Evolutionary conservation across 257 asterid species (phyloP).

Genomic region (Petrea volubilis): DNA sequence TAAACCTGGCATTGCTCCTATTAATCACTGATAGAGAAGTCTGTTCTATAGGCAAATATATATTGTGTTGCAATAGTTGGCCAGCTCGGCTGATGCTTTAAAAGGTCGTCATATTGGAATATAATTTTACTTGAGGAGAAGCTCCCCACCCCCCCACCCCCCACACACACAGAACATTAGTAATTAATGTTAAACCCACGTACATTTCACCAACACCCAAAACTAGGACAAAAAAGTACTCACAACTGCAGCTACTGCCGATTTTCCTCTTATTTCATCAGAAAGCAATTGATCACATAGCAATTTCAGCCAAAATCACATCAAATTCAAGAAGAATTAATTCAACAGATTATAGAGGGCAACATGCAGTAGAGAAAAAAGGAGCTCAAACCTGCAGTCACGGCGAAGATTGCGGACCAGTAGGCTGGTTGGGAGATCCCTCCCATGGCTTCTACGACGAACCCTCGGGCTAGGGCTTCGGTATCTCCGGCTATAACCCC

Average conservation of each 20-base stretch:
- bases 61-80: neutral
- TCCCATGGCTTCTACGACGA: slow-evolving; percentile 39
- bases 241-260: neutral
- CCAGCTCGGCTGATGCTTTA: neutral
- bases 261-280: neutral
- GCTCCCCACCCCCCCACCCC: neutral
- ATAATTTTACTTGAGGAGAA: neutral
- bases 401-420: slow-evolving; percentile 75
- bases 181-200: neutral
- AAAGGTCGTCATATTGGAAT: neutral
- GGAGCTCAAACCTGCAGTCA: slow-evolving; percentile 58
- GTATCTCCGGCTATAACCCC: slow-evolving; percentile 52
- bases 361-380: neutral
- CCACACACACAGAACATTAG: too few relatives aligned
- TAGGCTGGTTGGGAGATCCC: slow-evolving; percentile 71
- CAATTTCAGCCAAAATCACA: neutral
- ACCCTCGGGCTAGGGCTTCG: slow-evolving; percentile 62
- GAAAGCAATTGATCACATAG: neutral
- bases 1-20: neutral
- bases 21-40: neutral
- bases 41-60: neutral
- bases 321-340: neutral
- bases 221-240: neutral
- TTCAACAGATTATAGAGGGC: neutral
- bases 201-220: slow-evolving; percentile 1